A percentile compares a stretch with the other conserved stretches of the same genome.
Evolutionary conservation across 1,284 basidiomycete species (phyloP).

Genomic region (Moesziomyces sp.): DNA sequence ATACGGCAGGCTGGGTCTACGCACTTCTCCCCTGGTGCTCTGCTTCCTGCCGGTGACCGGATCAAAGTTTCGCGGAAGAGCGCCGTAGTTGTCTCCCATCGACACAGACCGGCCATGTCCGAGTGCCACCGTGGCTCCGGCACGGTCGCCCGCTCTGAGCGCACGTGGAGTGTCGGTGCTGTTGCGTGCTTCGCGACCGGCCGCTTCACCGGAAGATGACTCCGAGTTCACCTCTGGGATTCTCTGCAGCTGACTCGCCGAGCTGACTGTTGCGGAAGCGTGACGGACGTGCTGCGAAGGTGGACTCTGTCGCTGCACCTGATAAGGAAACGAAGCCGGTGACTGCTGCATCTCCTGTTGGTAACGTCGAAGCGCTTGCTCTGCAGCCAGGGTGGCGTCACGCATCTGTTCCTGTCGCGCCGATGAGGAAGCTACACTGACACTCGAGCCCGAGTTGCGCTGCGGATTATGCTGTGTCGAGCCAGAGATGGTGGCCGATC

Average conservation of each 20-base stretch:
- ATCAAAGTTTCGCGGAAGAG: constrained; percentile 38
- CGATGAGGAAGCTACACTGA: constrained; percentile 10
- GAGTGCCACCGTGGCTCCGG: neutral
- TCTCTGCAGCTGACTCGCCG: constrained; percentile 12
- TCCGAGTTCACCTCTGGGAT: constrained; percentile 28
- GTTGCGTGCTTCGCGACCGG: neutral
- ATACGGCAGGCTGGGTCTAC: constrained; percentile 34
- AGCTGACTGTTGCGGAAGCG: constrained; percentile 7
- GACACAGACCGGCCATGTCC: constrained; percentile 11
- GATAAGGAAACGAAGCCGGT: constrained; percentile 11
- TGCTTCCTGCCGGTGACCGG: constrained; percentile 35
- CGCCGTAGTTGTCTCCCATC: constrained; percentile 25
- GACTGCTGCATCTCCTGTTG: constrained; percentile 20
- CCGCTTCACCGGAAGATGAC: constrained; percentile 20
- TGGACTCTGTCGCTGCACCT: constrained; percentile 16
- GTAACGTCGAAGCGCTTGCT: constrained; percentile 19
- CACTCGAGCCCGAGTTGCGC: neutral
- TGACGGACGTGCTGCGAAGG: constrained; percentile 10
- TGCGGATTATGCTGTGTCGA: neutral
- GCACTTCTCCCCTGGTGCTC: neutral
- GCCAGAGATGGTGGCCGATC: constrained; percentile 18
- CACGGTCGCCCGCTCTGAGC: constrained; percentile 7
- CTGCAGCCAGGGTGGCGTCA: constrained; percentile 22
- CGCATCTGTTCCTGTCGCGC: constrained; percentile 21
- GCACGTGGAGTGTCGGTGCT: constrained; percentile 7